Evolutionary conservation across 768 basidiomycete species (phyloP).

Genomic region (Paxillus involutus): DNA sequence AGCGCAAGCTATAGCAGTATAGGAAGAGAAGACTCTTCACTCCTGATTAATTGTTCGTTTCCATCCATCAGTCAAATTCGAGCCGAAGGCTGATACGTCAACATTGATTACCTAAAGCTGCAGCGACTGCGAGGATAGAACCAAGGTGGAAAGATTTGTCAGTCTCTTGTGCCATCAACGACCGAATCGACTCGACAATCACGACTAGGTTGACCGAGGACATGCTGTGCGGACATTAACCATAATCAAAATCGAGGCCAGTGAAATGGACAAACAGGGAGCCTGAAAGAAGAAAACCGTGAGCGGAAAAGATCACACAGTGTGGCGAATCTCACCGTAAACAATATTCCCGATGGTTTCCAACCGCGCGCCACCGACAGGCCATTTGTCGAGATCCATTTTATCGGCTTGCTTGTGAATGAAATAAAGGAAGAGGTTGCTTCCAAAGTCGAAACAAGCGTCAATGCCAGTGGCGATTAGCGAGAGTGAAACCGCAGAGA

Average conservation of each 20-base stretch:
- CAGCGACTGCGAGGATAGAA: slow-evolving; percentile 78
- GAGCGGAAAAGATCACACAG: not conserved
- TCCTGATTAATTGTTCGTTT: slow-evolving; percentile 39
- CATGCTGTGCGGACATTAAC: slow-evolving; percentile 56
- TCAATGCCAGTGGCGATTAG: slow-evolving; percentile 90
- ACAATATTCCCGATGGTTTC: slow-evolving; percentile 89
- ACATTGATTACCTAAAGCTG: slow-evolving; percentile 60
- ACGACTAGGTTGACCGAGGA: slow-evolving; percentile 88
- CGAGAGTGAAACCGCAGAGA: slow-evolving; percentile 80
- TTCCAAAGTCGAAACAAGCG: slow-evolving; percentile 80
- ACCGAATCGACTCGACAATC: slow-evolving; percentile 81
- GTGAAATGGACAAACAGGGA: slow-evolving; percentile 36
- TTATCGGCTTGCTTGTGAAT: slow-evolving; percentile 69
- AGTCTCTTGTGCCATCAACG: slow-evolving; percentile 62
- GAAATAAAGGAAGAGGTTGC: slow-evolving; percentile 79
- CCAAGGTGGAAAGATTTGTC: slow-evolving; percentile 70
- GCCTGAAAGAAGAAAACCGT: slow-evolving; percentile 35
- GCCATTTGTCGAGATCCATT: slow-evolving; percentile 87
- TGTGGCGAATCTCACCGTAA: slow-evolving; percentile 52
- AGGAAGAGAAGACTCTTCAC: slow-evolving; percentile 86
- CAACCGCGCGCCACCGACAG: slow-evolving; percentile 85
- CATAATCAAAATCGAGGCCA: not conserved
- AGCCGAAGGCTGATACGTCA: not conserved
- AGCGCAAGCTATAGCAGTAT: slow-evolving; percentile 79
- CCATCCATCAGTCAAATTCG: not conserved